Evolutionary conservation across 2,329 filamentous ascomycete genomes (phyloP).

Genomic region (Leptographium flavum): DNA sequence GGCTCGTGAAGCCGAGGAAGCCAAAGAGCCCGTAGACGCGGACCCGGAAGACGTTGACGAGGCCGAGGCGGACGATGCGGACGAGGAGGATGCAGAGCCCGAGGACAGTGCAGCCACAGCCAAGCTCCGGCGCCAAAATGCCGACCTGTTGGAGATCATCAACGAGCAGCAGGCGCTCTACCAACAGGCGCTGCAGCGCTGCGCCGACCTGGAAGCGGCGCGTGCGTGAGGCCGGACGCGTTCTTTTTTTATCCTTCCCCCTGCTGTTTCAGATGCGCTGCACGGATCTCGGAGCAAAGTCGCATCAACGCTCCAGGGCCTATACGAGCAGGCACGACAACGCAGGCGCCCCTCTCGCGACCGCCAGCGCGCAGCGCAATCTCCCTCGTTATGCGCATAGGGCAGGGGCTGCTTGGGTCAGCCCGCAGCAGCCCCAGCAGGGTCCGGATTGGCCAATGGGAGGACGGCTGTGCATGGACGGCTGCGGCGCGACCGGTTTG

Average conservation of each 20-base stretch:
- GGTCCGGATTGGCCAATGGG: too few species aligned
- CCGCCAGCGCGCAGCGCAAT: too few species aligned
- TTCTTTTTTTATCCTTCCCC: too few species aligned
- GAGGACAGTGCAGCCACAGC: conserved; percentile 16
- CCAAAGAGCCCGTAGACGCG: background rate
- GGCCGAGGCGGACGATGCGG: conserved; percentile 7
- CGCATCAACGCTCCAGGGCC: too few species aligned
- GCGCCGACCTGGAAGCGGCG: conserved; percentile 14
- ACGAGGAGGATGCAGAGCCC: conserved; percentile 11
- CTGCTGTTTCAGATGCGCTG: too few species aligned
- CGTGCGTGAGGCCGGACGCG: background rate
- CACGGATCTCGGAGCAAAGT: too few species aligned
- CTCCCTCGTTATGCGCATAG: too few species aligned
- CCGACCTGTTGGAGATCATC: conserved; percentile 25
- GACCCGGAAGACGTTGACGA: background rate
- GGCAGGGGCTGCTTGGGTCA: too few species aligned
- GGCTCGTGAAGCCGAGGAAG: background rate
- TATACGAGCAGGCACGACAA: too few species aligned
- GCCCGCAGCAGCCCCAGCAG: too few species aligned
- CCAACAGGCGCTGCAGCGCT: conserved; percentile 18
- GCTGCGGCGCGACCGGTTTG: background rate
- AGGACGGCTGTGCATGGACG: background rate
- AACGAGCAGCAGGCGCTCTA: conserved; percentile 22
- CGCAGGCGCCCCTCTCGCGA: too few species aligned
- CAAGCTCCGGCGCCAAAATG: conserved; percentile 20